These are phyloP conservation scores for Lactarius tabidus DNA, from an alignment of 768 basidiomycete genomes.

Conservation along the genomic window DNA sequence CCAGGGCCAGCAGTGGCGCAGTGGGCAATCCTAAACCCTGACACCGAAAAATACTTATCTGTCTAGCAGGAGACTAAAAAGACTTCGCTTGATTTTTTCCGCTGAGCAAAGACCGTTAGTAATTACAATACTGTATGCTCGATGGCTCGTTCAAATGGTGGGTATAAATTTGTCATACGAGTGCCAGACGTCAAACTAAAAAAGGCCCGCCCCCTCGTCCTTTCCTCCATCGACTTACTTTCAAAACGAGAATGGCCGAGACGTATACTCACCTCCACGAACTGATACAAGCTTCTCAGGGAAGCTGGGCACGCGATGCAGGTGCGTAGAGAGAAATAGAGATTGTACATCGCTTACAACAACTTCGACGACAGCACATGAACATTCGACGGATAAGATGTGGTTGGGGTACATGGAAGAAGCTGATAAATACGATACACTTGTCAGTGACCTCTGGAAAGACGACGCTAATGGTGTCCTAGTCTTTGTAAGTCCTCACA, in stretches of 20 bases:
- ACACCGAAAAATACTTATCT: no score
- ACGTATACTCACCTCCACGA: background rate
- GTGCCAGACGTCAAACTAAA: background rate
- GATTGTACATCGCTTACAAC: background rate
- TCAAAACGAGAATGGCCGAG: slow-evolving; percentile 1
- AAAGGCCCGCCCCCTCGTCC: background rate
- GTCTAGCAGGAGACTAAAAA: no score
- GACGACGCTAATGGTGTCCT: slow-evolving; percentile 20
- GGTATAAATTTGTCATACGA: background rate
- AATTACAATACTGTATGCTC: no score
- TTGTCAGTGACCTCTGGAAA: slow-evolving; percentile 16
- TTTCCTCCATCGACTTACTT: background rate
- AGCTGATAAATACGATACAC: slow-evolving; percentile 13
- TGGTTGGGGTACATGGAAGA: slow-evolving; percentile 21
- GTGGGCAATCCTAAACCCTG: no score
- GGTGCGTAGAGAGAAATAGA: background rate
- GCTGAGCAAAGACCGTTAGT: no score
- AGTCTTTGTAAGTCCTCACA: slow-evolving; percentile 20
- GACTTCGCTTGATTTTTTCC: no score
- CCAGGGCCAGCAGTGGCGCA: no score
- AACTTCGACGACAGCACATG: background rate
- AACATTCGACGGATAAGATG: slow-evolving; percentile 11
- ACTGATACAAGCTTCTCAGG: background rate
- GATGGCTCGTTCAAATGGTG: background rate
- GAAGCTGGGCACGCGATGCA: background rate